A percentile compares a stretch with the other conserved stretches of the same genome.
Evolutionary conservation across 768 basidiomycete genomes (phyloP).

Genomic region (Trametes maxima): DNA sequence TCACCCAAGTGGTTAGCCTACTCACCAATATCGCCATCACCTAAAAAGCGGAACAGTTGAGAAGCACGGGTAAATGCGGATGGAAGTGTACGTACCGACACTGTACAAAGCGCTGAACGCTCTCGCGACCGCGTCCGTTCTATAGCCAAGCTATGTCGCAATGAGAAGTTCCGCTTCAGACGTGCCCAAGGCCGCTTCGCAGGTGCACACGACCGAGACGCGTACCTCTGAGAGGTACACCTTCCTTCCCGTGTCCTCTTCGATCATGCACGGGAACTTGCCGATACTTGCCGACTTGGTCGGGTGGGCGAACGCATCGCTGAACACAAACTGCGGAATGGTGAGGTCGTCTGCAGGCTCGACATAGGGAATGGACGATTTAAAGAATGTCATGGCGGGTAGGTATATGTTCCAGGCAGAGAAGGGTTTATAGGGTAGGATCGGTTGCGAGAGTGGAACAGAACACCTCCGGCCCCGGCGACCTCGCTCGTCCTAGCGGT

Average conservation of each 20-base stretch:
- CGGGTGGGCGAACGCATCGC: slow-evolving; percentile 16
- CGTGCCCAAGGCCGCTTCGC: not conserved
- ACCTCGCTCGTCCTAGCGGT: no score
- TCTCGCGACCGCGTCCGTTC: slow-evolving; percentile 9
- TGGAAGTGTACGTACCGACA: slow-evolving; percentile 6
- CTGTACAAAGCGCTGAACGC: slow-evolving; percentile 6
- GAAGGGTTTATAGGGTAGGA: no score
- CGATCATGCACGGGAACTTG: slow-evolving; percentile 19
- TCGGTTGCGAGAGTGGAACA: no score
- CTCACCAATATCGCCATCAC: slow-evolving; percentile 7
- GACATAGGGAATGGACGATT: slow-evolving; percentile 5
- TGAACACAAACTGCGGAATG: slow-evolving; percentile 22
- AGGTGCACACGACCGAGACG: not conserved
- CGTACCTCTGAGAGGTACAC: slow-evolving; percentile 20
- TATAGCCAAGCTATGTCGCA: slow-evolving; percentile 3
- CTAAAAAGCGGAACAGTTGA: not conserved
- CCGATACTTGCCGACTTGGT: slow-evolving; percentile 3
- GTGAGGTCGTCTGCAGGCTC: slow-evolving; percentile 22
- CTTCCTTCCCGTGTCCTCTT: slow-evolving; percentile 21
- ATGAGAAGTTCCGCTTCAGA: not conserved
- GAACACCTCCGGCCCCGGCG: no score
- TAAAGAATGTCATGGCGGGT: not conserved
- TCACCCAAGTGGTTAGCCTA: not conserved
- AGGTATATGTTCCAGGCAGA: no score
- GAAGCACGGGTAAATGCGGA: not conserved